Evolutionary conservation across 176 grass and related monocot genomes (phyloP).

Genomic region (Ensete ventricosum): DNA sequence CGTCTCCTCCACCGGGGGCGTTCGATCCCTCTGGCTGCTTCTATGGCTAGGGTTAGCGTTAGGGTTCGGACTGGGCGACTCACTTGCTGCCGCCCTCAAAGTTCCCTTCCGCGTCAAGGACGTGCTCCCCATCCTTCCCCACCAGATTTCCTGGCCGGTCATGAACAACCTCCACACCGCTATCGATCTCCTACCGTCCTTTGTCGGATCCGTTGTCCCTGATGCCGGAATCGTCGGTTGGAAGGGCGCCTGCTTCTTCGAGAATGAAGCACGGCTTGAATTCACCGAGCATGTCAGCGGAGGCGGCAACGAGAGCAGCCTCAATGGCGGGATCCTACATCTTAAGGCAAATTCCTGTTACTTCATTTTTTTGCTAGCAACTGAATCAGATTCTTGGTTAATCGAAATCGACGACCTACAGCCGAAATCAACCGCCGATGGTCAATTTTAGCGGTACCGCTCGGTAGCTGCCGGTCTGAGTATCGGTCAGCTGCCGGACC

Average conservation of each 20-base stretch:
- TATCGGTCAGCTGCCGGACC: too few relatives aligned
- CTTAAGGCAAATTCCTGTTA: slow-evolving; percentile 41
- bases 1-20: neutral
- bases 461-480: too few relatives aligned
- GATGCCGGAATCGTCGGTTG: slow-evolving; percentile 31
- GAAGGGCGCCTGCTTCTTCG: slow-evolving; percentile 69
- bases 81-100: slow-evolving; percentile 7
- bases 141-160: slow-evolving; percentile 80
- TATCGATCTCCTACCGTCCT: slow-evolving; percentile 78
- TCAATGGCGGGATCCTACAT: slow-evolving; percentile 51
- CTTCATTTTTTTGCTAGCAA: slow-evolving; percentile 18
- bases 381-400: slow-evolving; percentile 1
- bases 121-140: slow-evolving; percentile 75
- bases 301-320: slow-evolving; percentile 31
- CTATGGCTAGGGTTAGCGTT: neutral
- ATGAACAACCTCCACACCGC: slow-evolving; percentile 83
- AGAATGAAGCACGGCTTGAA: slow-evolving; percentile 62
- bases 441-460: too few relatives aligned
- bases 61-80: neutral
- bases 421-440: too few relatives aligned
- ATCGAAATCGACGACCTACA: neutral
- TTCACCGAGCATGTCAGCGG: slow-evolving; percentile 24
- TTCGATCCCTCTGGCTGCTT: neutral
- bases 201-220: slow-evolving; percentile 56
- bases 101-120: slow-evolving; percentile 66